Conservation (phyloP, 441 rosid species). For the Gossypium lobatum region DNA sequence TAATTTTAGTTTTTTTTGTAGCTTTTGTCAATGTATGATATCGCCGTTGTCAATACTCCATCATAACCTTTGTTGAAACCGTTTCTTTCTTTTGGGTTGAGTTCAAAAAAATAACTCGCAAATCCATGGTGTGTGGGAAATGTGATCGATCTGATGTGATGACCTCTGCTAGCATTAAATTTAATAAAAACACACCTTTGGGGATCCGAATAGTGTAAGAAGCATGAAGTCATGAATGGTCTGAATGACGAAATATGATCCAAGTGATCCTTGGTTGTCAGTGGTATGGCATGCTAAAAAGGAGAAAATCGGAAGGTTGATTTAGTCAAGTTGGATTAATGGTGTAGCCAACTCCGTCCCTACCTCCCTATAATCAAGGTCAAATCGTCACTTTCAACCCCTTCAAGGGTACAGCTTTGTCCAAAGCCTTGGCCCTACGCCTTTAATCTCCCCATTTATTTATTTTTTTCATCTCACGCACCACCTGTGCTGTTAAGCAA, state of each 20-base stretch:
- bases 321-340: slow-evolving; percentile 3
- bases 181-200: no score
- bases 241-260: not conserved
- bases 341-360: not conserved
- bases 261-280: no score
- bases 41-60: slow-evolving; percentile 16
- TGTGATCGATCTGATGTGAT: not conserved
- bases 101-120: not conserved
- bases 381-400: slow-evolving; percentile 24
- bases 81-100: not conserved
- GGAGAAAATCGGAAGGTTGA: slow-evolving; percentile 19
- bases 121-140: not conserved
- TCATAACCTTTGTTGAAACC: slow-evolving; percentile 10
- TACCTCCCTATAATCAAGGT: slow-evolving; percentile 13
- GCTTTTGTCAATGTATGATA: slow-evolving; percentile 20
- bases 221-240: no score
- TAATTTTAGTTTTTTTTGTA: not conserved
- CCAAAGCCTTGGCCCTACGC: slow-evolving; percentile 14
- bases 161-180: no score
- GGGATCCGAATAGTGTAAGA: no score
- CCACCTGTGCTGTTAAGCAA: not conserved
- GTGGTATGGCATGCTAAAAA: slow-evolving; percentile 19
- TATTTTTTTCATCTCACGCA: not conserved
- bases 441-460: not conserved
- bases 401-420: slow-evolving; percentile 26